phyloP scores from a whole-genome alignment of 257 asterid species.

The Scutellaria baicalensis region DNA sequence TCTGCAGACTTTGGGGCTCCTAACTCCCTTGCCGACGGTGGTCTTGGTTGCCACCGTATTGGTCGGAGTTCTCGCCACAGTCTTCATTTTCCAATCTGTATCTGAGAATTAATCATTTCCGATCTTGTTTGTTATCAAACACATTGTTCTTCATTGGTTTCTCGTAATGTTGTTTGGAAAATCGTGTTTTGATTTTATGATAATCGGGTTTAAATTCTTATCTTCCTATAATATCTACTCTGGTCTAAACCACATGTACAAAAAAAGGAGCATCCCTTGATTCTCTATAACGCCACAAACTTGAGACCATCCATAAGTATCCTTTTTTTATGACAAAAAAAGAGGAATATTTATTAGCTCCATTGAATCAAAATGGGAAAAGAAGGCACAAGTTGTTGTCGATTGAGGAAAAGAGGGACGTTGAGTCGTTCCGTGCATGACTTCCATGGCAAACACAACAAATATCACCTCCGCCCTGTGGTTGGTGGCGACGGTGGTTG shows the following conservation, averaged over 20 bases:
- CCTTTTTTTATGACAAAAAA: not conserved
- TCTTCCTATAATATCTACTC: not conserved
- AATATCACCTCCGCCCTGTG: not conserved
- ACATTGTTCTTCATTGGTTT: not conserved
- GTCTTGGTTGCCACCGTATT: conserved; percentile 60
- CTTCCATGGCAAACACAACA: not conserved
- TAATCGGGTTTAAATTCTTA: not conserved
- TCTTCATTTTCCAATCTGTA: conserved; percentile 86
- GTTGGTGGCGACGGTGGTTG: not conserved
- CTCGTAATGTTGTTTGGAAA: too few species aligned
- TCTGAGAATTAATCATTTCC: conserved; percentile 39
- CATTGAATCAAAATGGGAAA: not conserved
- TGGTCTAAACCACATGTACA: not conserved
- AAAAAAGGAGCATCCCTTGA: not conserved
- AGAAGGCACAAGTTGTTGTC: not conserved
- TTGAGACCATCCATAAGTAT: not conserved
- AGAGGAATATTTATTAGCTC: not conserved
- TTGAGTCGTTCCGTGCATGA: not conserved
- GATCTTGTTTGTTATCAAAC: not conserved
- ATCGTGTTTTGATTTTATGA: not conserved
- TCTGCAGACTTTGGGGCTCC: conserved; percentile 34
- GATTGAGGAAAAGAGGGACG: not conserved
- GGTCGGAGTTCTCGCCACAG: conserved; percentile 66
- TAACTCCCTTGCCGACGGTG: conserved; percentile 31
- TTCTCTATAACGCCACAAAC: not conserved